Evolutionary conservation across 2,329 filamentous ascomycete species (phyloP).

Genomic region (Cadophora luteo-olivacea): DNA sequence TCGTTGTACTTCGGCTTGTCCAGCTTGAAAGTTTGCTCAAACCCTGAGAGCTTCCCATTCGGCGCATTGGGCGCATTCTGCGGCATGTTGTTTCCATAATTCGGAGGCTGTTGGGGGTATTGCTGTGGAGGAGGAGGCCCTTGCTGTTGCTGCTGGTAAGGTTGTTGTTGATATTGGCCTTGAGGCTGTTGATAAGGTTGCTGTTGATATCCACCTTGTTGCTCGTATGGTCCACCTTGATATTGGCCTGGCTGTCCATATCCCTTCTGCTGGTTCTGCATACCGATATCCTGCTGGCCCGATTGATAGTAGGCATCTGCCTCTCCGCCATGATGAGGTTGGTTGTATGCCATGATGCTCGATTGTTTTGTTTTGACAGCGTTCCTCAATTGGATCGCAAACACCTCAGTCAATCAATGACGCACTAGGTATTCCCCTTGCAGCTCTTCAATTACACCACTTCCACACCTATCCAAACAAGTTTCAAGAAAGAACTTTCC

Average conservation of each 20-base stretch:
- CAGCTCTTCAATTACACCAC: not conserved
- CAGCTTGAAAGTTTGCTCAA: constrained; percentile 83
- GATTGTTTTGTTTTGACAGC: not conserved
- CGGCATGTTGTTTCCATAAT: constrained; percentile 29
- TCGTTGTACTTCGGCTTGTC: constrained; percentile 90
- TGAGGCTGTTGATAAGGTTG: constrained; percentile 22
- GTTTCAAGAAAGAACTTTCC: not conserved
- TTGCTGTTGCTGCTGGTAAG: constrained; percentile 24
- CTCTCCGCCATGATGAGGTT: constrained; percentile 35
- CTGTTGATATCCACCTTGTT: constrained; percentile 26
- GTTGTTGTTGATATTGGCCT: constrained; percentile 29
- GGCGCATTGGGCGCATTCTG: constrained; percentile 16
- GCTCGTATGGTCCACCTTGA: constrained; percentile 14
- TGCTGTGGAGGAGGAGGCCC: constrained; percentile 24
- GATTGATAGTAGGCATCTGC: constrained; percentile 38
- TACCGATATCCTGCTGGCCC: constrained; percentile 29
- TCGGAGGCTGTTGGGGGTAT: constrained; percentile 33
- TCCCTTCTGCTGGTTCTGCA: constrained; percentile 24
- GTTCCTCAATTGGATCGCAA: not conserved
- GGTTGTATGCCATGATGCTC: constrained; percentile 37
- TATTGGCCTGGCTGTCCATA: constrained; percentile 7
- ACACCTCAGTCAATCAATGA: not conserved
- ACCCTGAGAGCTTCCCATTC: constrained; percentile 47
- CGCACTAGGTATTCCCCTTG: not conserved
- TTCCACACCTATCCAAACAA: not conserved